Conservation (phyloP, 83 land plant genomes). For the Picea abies region DNA sequence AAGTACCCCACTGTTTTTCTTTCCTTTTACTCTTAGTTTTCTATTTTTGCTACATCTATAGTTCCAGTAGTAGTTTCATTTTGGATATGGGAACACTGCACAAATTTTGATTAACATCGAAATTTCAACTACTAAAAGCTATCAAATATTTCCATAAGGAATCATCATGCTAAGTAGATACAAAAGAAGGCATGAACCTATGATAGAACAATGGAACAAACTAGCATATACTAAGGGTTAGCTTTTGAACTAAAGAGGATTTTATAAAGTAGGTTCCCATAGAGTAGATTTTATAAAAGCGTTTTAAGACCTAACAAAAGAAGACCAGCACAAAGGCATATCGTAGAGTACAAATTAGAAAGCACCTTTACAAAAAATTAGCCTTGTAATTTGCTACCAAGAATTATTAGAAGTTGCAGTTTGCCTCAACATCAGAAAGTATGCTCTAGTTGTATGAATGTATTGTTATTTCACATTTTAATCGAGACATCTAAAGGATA, state of each 20-base stretch:
- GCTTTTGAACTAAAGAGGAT: not conserved
- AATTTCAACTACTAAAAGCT: not conserved
- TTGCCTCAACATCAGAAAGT: not conserved
- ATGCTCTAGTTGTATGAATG: not conserved
- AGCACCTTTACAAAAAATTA: not conserved
- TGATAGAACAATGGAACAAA: not conserved
- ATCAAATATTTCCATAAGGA: not conserved
- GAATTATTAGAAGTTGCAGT: conserved; percentile 3
- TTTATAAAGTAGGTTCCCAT: too few relatives aligned
- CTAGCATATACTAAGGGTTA: not conserved
- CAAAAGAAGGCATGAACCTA: not conserved
- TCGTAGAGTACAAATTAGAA: not conserved
- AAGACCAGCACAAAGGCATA: not conserved
- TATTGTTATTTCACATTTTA: not conserved
- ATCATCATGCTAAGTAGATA: not conserved
- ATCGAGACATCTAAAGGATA: not conserved
- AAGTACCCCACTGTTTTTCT: too few relatives aligned
- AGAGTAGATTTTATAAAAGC: too few relatives aligned
- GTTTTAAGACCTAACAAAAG: not conserved
- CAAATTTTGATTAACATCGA: not conserved
- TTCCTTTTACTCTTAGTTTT: too few relatives aligned
- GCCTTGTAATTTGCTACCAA: not conserved
- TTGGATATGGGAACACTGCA: too few relatives aligned
- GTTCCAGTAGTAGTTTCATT: too few relatives aligned
- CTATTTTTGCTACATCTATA: too few relatives aligned